These are phyloP conservation scores for Letharia lupina DNA, from an alignment of 495 filamentous ascomycete species.

Conservation along the genomic window DNA sequence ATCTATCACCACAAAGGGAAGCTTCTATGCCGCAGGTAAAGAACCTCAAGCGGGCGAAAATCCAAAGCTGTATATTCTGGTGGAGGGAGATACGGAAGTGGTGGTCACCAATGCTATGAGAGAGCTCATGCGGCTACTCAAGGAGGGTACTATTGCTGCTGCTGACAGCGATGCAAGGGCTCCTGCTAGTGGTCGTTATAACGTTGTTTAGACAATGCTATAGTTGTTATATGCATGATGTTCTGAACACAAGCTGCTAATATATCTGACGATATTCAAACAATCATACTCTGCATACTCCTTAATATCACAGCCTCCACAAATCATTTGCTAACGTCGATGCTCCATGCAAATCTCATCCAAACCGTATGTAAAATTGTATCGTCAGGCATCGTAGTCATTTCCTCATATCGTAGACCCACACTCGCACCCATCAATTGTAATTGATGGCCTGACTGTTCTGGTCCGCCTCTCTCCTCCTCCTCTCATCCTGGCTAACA, in stretches of 20 bases:
- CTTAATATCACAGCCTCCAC: neutral
- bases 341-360: neutral
- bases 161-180: constrained; percentile 74
- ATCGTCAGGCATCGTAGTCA: neutral
- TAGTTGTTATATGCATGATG: neutral
- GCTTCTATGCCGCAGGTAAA: constrained; percentile 75
- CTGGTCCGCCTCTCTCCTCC: constrained; percentile 50
- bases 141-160: constrained; percentile 87
- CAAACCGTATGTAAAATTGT: neutral
- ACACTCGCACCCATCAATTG: constrained; percentile 33
- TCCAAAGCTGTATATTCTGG: constrained; percentile 92
- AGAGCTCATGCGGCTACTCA: constrained; percentile 78
- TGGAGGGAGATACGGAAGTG: constrained; percentile 93
- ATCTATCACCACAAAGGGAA: constrained; percentile 95
- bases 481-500: constrained; percentile 44
- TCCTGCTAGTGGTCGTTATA: constrained; percentile 80
- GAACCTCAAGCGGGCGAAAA: constrained; percentile 62
- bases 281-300: neutral
- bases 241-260: neutral
- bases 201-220: constrained; percentile 53
- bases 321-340: neutral
- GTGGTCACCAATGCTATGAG: constrained; percentile 86
- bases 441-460: constrained; percentile 42
- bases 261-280: neutral
- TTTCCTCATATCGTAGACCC: neutral